phyloP scores from a whole-genome alignment of 768 basidiomycete genomes.

The Cantharellus cinnabarinus region DNA sequence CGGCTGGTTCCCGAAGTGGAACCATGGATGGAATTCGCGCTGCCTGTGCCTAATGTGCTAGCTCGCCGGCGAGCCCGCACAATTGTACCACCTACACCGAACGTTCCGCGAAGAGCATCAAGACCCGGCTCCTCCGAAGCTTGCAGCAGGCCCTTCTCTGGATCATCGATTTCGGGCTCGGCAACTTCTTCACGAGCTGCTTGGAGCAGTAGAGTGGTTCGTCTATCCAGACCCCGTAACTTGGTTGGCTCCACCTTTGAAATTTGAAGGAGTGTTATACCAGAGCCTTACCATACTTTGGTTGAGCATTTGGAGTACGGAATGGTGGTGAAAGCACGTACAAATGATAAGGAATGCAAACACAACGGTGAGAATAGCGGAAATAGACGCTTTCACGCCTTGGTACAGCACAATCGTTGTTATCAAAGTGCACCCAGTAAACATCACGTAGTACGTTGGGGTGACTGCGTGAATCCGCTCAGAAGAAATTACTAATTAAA shows the following conservation, averaged over 20 bases:
- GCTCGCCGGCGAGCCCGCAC: slow-evolving; percentile 22
- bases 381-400: slow-evolving; percentile 22
- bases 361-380: slow-evolving; percentile 74
- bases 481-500: background rate
- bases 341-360: background rate
- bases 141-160: slow-evolving; percentile 10
- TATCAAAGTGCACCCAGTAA: slow-evolving; percentile 23
- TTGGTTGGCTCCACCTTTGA: slow-evolving; percentile 81
- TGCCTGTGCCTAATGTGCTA: background rate
- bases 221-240: slow-evolving; percentile 59
- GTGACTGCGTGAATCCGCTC: slow-evolving; percentile 4
- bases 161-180: slow-evolving; percentile 39
- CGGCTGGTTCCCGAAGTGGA: background rate
- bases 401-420: slow-evolving; percentile 24
- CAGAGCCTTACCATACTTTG: slow-evolving; percentile 24
- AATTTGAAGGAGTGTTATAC: slow-evolving; percentile 90
- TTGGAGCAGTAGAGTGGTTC: slow-evolving; percentile 75
- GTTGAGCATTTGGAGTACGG: background rate
- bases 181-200: slow-evolving; percentile 58
- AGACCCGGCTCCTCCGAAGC: slow-evolving; percentile 70
- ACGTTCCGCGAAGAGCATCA: slow-evolving; percentile 76
- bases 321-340: background rate
- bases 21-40: background rate
- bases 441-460: slow-evolving; percentile 22
- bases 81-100: slow-evolving; percentile 80